Conservation (phyloP, 2,329 filamentous ascomycete species). For the Hypoxylon sp. region DNA sequence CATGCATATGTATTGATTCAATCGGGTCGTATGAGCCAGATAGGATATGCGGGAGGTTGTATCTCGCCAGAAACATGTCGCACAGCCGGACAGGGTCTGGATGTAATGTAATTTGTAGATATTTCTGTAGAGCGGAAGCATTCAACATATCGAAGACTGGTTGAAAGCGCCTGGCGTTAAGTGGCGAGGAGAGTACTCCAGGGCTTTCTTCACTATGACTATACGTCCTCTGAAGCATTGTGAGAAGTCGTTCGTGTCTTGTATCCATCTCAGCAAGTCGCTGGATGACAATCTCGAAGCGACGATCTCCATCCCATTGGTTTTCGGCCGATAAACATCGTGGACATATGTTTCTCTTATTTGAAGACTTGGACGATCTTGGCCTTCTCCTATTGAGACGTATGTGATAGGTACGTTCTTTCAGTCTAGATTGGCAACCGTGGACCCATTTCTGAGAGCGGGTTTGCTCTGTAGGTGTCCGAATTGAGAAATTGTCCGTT, state of each 20-base stretch:
- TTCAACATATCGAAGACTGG: conserved; percentile 15
- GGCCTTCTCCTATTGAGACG: conserved; percentile 4
- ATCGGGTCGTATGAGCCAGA: conserved; percentile 39
- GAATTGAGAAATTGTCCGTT: conserved; percentile 1
- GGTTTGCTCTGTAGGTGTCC: background rate
- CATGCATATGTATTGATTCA: conserved; percentile 35
- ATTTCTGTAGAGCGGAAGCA: conserved; percentile 28
- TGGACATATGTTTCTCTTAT: conserved; percentile 6
- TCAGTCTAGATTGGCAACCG: conserved; percentile 1
- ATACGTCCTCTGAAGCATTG: conserved; percentile 8
- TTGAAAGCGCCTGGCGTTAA: background rate
- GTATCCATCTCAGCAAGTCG: conserved; percentile 17
- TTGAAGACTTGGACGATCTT: background rate
- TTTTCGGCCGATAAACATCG: conserved; percentile 7
- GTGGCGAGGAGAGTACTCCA: background rate
- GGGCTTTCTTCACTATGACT: conserved; percentile 4
- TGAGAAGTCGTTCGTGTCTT: conserved; percentile 27
- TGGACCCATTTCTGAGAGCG: background rate
- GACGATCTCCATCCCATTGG: background rate
- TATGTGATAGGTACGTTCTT: conserved; percentile 1
- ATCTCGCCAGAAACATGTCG: conserved; percentile 39
- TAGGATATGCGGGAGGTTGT: conserved; percentile 31
- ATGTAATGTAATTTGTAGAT: conserved; percentile 26
- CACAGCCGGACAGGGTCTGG: conserved; percentile 32
- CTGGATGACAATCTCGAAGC: conserved; percentile 12